Evolutionary conservation across 106 monocot genomes (phyloP).

Genomic region (Dioscorea alata): DNA sequence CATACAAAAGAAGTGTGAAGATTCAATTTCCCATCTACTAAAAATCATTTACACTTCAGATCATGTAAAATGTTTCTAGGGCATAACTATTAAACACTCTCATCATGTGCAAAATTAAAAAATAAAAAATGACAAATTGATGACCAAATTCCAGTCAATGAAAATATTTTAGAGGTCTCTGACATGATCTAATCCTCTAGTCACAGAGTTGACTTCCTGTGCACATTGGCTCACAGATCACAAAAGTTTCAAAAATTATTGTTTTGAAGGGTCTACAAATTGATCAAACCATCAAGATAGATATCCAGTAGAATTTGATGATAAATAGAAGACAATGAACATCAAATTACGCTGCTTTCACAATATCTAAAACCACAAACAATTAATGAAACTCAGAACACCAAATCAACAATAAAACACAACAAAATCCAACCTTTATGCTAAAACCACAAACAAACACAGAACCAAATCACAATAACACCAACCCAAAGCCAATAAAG

Average conservation of each 20-base stretch:
- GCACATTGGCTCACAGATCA: not conserved
- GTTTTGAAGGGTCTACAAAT: not conserved
- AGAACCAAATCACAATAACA: not conserved
- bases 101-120: too few species aligned
- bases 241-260: not conserved
- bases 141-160: too few species aligned
- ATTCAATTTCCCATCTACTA: too few species aligned
- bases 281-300: not conserved
- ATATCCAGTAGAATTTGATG: not conserved
- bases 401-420: not conserved
- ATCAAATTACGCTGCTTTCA: not conserved
- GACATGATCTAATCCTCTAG: too few species aligned
- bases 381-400: not conserved
- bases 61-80: too few species aligned
- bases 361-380: not conserved
- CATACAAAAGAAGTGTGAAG: too few species aligned
- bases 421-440: not conserved
- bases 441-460: not conserved
- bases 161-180: too few species aligned
- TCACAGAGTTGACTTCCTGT: too few species aligned
- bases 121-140: too few species aligned
- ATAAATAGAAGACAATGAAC: not conserved
- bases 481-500: not conserved
- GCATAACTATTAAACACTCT: too few species aligned
- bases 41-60: too few species aligned